Evolutionary conservation across 108 stramenopile genomes (phyloP), one percentile per base, ranked within the genome.

Genomic region (Nitzschia sp.): DNA sequence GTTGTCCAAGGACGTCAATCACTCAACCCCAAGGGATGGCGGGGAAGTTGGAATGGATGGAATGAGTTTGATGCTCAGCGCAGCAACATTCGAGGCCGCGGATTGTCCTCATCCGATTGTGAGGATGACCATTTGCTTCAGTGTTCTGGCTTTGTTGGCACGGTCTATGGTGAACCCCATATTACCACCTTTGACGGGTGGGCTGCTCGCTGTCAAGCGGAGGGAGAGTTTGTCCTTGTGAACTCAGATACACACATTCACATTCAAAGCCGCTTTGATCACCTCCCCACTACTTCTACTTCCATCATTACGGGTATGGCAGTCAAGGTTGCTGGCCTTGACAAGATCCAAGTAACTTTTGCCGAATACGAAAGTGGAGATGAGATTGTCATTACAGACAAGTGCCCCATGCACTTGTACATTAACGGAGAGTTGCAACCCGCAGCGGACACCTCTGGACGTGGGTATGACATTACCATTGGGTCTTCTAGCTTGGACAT

Each of bases 271-370:
- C 14, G 17, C n/a, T 48, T 48, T 17, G 46, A 48, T 15, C 17
- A 48, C 46, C n/a, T 48, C 17, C 17, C 46, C n/a, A 48, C n/a
- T 48, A 15, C n/a, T 17, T 15, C n/a, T 17, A 17, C 46, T 48
- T 48, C 46, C 3, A 48, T 48, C 17, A 48, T 17, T 17, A 48
- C 46, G 2, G 46, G 46, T 17, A 48, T 48, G 14, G 46, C 46
- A 15, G 17, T 48, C 17, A 17, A 15, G n/a, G n/a, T 17, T 17
- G n/a, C 46, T 48, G 46, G 46, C 14, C 14, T 48, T 6, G 46
- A 48, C 46, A 54, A 15, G 11, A 24, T 54, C 21, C 53, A 46
- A 46, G 61, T 24, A 42, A 15, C 11, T 43, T 63, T 48, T 48
- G 61, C 39, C 6, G 21, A 37, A 8, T 40, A 63, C 44, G 22